These are phyloP conservation scores for Aphanomyces astaci DNA, from an alignment of 352 stramenopile genomes.

Conservation along the genomic window DNA sequence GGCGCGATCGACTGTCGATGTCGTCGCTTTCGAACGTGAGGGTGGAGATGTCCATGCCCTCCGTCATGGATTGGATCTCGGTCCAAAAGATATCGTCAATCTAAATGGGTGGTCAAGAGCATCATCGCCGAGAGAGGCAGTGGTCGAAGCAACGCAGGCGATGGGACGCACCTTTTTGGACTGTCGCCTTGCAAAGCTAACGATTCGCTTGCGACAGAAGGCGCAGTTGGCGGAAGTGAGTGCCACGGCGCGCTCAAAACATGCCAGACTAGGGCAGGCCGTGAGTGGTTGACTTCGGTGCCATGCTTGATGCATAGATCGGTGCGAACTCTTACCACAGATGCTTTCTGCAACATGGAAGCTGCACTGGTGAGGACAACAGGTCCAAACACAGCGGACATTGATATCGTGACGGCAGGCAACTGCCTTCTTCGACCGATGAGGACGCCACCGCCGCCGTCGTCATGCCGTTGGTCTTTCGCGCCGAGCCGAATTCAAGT, in stretches of 20 bases:
- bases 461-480: background rate
- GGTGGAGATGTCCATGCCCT: background rate
- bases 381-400: conserved; percentile 75
- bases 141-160: background rate
- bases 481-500: background rate
- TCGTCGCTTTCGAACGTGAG: conserved; percentile 7
- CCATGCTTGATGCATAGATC: background rate
- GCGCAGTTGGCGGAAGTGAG: conserved; percentile 71
- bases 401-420: conserved; percentile 56
- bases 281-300: background rate
- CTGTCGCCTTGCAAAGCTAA: conserved; percentile 67
- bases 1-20: background rate
- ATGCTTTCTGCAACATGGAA: conserved; percentile 63
- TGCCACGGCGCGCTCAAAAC: conserved; percentile 63
- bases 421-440: too few species aligned
- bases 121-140: conserved; percentile 3
- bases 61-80: conserved; percentile 33
- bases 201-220: conserved; percentile 68
- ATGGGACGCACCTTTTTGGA: conserved; percentile 39
- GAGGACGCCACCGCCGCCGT: background rate
- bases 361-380: conserved; percentile 47
- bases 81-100: conserved; percentile 53
- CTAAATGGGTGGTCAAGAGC: too few species aligned
- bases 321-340: conserved; percentile 57
- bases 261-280: conserved; percentile 40